Evolutionary conservation across 2,329 filamentous ascomycete genomes (phyloP).

Genomic region (Aureobasidium sp.): DNA sequence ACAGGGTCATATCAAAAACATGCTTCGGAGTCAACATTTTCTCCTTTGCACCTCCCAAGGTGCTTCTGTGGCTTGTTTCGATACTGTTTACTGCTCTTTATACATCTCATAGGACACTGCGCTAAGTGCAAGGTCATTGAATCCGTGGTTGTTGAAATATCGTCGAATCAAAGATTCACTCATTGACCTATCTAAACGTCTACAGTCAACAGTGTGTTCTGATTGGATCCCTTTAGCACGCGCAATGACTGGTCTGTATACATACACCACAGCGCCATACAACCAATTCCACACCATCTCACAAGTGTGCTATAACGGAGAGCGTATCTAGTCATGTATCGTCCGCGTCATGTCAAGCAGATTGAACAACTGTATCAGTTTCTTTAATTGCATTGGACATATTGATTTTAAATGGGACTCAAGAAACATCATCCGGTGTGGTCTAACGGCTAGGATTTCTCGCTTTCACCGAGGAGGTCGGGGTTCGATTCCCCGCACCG

Average conservation of each 20-base stretch:
- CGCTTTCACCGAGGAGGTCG: slow-evolving; percentile 22
- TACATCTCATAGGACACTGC: not conserved
- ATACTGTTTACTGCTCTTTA: too few relatives aligned
- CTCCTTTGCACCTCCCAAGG: not conserved
- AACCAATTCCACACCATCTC: too few relatives aligned
- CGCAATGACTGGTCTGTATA: too few relatives aligned
- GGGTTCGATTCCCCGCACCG: slow-evolving; percentile 22
- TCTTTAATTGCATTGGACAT: not conserved
- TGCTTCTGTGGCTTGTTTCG: not conserved
- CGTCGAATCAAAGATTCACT: not conserved
- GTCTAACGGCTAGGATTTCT: slow-evolving; percentile 21
- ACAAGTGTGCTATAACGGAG: too few relatives aligned
- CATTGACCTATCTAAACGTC: too few relatives aligned
- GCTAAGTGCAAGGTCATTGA: not conserved
- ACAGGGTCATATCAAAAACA: not conserved
- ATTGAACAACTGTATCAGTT: too few relatives aligned
- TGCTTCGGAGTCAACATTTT: accelerated
- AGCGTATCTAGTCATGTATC: too few relatives aligned
- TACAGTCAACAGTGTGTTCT: too few relatives aligned
- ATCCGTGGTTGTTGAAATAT: not conserved
- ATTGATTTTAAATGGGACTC: not conserved
- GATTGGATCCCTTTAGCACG: too few relatives aligned
- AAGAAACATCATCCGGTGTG: slow-evolving; percentile 12
- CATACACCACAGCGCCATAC: too few relatives aligned
- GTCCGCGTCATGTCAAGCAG: too few relatives aligned